Base-by-base conservation (phyloP, 768 basidiomycete genomes). In the Rickenella mellea region DNA sequence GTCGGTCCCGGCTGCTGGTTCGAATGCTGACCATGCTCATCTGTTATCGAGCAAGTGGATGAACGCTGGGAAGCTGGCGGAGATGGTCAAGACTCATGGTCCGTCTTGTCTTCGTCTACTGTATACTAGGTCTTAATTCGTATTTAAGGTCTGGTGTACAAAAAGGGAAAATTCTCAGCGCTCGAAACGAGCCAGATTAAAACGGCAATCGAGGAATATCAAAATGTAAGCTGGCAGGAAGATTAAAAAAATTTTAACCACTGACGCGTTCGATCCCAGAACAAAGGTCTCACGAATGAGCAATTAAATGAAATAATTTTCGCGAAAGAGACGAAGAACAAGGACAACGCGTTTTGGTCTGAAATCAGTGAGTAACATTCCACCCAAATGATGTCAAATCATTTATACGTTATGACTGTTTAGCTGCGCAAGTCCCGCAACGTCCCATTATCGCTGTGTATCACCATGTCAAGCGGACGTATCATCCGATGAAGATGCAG, bases 361-460 rank as follows among this genome's bases (percentile, higher is more conserved):
- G 83, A 83, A 60, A 74, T 90, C 47, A 84, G 88, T 89, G 50
- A 25, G 80, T 61, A 6, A 38, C 39, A 9, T 17, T 27, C 26
- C 27, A 27, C 12, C 6, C 15, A 29, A 27, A 36, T 33, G 17
- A 24, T 30, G 11, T 38, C 36, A 24, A 32, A 35, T 12, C 15
- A 49, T 19, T 40, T 45, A 50, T 37, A 41, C 15, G 41, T 37
- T n/a, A n/a, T n/a, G n/a, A n/a, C 45, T 40, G 17, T 44, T 14
- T 46, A 90, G 87, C 88, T 39, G 55, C 69, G 40, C 75, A 83
- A 19, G 67, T 89, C 38, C 78, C 83, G 29, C 68, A 78, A 51
- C 80, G 88, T 12, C 86, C 87, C 4, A 79, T 91, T 46, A 78
- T 80, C 21, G 82, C 88, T 25, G 82, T 91, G 5, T 90, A 90